Conservation (phyloP, 257 asterid species). For the Fraxinus excelsior region DNA sequence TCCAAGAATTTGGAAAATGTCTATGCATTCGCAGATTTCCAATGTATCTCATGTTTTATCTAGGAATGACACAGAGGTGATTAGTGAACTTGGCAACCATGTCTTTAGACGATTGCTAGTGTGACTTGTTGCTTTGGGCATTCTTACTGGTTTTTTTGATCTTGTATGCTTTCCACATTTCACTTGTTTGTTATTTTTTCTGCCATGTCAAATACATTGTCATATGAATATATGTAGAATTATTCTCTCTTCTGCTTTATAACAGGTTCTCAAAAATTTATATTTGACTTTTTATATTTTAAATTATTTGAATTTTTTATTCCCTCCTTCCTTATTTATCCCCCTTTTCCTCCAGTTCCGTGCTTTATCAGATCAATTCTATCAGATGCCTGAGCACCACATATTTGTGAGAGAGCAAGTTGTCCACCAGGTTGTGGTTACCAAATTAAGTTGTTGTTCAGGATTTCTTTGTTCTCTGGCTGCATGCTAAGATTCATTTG, state of each 20-base stretch:
- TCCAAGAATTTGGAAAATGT: not conserved
- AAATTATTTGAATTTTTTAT: conserved; percentile 3
- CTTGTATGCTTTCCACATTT: not conserved
- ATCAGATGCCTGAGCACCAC: conserved; percentile 50
- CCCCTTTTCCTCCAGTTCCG: conserved; percentile 38
- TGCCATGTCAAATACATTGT: not conserved
- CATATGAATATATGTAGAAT: no score
- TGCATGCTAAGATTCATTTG: no score
- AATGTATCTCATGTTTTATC: not conserved
- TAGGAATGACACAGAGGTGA: not conserved
- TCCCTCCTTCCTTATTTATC: conserved; percentile 14
- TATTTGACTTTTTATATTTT: not conserved
- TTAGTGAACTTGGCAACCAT: not conserved
- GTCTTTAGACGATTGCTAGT: not conserved
- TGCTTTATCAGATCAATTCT: conserved; percentile 53
- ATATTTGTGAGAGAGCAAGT: conserved; percentile 48
- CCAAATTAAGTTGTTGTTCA: no score
- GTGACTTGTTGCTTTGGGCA: not conserved
- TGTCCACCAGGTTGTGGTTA: conserved; percentile 37
- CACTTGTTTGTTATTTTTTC: not conserved
- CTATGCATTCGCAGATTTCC: not conserved
- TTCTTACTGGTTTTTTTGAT: not conserved
- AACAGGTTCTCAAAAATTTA: not conserved
- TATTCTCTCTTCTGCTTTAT: not conserved
- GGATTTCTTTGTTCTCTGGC: no score